A percentile compares a stretch with the other conserved stretches of the same genome.
phyloP scores from a whole-genome alignment of 2,329 filamentous ascomycete genomes.

The Pezicula radicicola region DNA sequence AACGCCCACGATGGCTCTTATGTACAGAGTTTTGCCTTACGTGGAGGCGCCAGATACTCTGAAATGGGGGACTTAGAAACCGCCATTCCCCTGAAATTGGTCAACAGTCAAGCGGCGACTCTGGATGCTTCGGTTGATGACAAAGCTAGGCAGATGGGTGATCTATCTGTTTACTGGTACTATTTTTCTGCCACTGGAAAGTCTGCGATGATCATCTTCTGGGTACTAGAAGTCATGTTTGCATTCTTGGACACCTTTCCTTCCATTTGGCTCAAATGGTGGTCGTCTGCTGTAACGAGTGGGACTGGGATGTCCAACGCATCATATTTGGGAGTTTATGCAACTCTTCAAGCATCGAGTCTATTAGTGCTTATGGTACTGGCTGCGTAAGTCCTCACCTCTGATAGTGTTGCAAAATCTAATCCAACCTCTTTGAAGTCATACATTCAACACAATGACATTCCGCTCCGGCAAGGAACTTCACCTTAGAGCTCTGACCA shows the following conservation, averaged over 20 bases:
- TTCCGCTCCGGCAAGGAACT: neutral
- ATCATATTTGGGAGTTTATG: slow-evolving; percentile 17
- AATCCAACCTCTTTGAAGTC: neutral
- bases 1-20: slow-evolving; percentile 28
- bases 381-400: neutral
- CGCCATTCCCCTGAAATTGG: neutral
- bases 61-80: neutral
- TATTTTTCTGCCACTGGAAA: slow-evolving; percentile 14
- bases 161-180: slow-evolving; percentile 13
- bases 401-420: too few species aligned
- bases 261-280: slow-evolving; percentile 29
- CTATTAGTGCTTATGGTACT: neutral
- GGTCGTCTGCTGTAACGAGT: slow-evolving; percentile 19
- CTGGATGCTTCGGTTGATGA: neutral
- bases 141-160: slow-evolving; percentile 7
- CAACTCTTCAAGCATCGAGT: neutral
- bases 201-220: slow-evolving; percentile 12
- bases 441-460: neutral
- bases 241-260: slow-evolving; percentile 21
- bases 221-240: slow-evolving; percentile 16
- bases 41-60: neutral
- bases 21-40: slow-evolving; percentile 19
- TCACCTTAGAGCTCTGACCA: neutral
- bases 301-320: slow-evolving; percentile 11
- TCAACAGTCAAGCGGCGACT: neutral